A percentile compares a stretch with the other conserved stretches of the same genome.
Conservation (phyloP, 1,284 basidiomycete genomes). For the Sporisorium sorghi region DNA sequence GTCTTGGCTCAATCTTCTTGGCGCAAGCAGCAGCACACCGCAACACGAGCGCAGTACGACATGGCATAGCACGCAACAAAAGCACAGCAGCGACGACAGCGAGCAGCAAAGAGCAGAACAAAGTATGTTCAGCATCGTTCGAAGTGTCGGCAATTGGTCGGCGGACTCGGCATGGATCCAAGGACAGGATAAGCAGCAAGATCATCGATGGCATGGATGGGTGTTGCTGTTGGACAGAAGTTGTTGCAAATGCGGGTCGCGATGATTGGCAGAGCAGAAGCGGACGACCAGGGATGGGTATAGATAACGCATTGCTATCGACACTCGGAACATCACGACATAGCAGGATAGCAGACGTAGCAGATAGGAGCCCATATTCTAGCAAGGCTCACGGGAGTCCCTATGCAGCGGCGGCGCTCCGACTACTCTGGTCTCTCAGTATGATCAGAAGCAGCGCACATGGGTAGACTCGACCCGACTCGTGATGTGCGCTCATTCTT, state of each 20-base stretch:
- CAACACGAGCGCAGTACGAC: background rate
- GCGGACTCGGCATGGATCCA: background rate
- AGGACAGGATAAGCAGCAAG: background rate
- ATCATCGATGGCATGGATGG: background rate
- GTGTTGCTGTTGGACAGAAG: background rate
- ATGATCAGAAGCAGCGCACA: too few species aligned
- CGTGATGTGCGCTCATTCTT: too few species aligned
- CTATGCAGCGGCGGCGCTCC: too few species aligned
- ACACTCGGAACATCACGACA: too few species aligned
- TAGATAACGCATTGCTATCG: too few species aligned
- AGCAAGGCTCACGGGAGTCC: too few species aligned
- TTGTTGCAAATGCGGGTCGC: background rate
- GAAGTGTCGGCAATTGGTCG: background rate
- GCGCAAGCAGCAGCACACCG: constrained; percentile 2
- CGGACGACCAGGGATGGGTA: background rate
- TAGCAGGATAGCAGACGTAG: too few species aligned
- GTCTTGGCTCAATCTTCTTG: constrained; percentile 5
- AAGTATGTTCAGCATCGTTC: background rate
- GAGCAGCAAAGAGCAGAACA: background rate
- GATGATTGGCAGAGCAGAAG: background rate
- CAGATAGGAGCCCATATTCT: too few species aligned
- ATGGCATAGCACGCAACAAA: background rate
- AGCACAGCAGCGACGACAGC: too few species aligned
- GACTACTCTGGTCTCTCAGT: too few species aligned
- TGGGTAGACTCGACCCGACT: too few species aligned